Conservation (phyloP, 176 grass and related monocot genomes). For the Aegilops speltoides region DNA sequence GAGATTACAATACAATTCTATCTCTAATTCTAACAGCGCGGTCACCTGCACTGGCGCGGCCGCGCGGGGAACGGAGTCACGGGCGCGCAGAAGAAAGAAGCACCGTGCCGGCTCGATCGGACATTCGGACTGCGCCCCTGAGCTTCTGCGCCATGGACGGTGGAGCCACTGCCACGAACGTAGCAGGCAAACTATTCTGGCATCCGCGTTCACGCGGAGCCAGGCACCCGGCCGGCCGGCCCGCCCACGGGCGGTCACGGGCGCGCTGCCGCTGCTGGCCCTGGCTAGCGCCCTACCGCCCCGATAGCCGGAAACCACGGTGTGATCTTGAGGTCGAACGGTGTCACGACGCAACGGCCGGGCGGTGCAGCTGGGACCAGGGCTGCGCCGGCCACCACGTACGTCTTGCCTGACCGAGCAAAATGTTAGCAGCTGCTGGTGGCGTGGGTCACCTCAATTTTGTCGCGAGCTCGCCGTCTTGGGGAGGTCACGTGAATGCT, state of each 20-base stretch:
- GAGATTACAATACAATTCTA: no score
- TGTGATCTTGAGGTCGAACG: background rate
- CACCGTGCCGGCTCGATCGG: background rate
- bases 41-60: background rate
- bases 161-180: background rate
- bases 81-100: background rate
- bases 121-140: background rate
- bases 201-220: background rate
- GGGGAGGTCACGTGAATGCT: constrained; percentile 9
- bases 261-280: background rate
- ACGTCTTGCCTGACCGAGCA: background rate
- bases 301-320: background rate
- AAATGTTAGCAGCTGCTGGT: background rate
- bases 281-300: background rate
- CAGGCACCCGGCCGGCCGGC: background rate
- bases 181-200: background rate
- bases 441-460: background rate
- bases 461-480: background rate
- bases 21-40: no score
- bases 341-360: background rate
- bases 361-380: constrained; percentile 1
- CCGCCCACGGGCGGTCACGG: background rate
- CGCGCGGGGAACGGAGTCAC: background rate
- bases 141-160: background rate
- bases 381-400: background rate